A percentile compares a stretch with the other conserved stretches of the same genome.
Evolutionary conservation across 2,329 filamentous ascomycete species (phyloP).

Genomic region (Claviceps humidiphila): DNA sequence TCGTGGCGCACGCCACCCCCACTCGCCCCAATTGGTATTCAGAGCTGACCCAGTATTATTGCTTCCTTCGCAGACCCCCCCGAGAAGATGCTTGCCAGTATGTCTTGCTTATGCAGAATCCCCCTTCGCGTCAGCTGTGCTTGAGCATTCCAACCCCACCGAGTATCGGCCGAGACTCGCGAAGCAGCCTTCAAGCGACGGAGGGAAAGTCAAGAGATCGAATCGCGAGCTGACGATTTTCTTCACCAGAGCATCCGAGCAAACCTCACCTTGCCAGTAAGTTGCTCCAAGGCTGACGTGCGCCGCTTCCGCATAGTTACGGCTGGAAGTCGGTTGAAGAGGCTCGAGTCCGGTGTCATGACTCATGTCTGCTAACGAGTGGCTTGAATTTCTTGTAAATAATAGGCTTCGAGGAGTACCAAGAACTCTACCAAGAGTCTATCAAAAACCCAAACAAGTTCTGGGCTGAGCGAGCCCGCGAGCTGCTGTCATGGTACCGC

Average conservation of each 20-base stretch:
- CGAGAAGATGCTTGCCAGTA: constrained; percentile 55
- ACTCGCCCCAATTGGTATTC: neutral
- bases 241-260: constrained; percentile 48
- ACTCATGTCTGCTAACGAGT: neutral
- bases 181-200: too few relatives aligned
- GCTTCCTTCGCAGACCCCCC: constrained; percentile 38
- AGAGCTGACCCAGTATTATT: constrained; percentile 1
- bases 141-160: too few relatives aligned
- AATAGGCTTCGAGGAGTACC: constrained; percentile 51
- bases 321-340: neutral
- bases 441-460: constrained; percentile 82
- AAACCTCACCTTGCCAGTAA: constrained; percentile 54
- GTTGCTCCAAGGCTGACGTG: constrained; percentile 13
- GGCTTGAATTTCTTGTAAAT: neutral
- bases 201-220: too few relatives aligned
- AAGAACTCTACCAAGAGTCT: constrained; percentile 63
- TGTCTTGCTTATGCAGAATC: constrained; percentile 14
- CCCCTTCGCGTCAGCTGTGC: too few relatives aligned
- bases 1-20: constrained; percentile 18
- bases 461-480: constrained; percentile 75
- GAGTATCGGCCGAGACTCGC: too few relatives aligned
- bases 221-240: constrained; percentile 15
- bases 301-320: neutral
- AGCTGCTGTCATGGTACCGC: constrained; percentile 77
- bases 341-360: neutral